A percentile compares a stretch with the other conserved stretches of the same genome.
phyloP scores from a whole-genome alignment of 257 asterid species.

The Petunia axillaris region DNA sequence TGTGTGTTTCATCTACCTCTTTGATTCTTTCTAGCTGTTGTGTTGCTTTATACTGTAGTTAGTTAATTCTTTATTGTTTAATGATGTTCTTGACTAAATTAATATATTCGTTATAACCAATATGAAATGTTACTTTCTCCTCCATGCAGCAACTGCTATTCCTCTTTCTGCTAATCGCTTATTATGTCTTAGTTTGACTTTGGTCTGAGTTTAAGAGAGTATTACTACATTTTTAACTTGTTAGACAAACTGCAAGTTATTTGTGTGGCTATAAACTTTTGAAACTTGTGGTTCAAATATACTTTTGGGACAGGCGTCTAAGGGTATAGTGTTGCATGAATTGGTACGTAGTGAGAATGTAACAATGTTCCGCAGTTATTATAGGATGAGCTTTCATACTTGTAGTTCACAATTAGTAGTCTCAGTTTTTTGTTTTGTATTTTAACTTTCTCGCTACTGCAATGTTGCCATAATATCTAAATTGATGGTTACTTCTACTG shows the following conservation, averaged over 20 bases:
- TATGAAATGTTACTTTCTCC: background rate
- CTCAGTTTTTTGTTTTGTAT: background rate
- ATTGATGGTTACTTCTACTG: background rate
- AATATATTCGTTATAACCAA: background rate
- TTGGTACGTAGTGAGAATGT: too few species aligned
- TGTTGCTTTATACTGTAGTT: background rate
- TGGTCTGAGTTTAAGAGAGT: too few species aligned
- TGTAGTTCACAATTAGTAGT: background rate
- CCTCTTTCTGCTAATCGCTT: background rate
- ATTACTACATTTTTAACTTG: too few species aligned
- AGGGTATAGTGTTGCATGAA: too few species aligned
- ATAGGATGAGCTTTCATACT: background rate
- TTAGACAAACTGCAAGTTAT: too few species aligned
- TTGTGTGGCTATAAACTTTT: too few species aligned
- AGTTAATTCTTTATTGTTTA: background rate
- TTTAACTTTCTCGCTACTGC: background rate
- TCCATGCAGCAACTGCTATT: background rate
- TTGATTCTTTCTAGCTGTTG: background rate
- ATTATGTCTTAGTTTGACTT: too few species aligned
- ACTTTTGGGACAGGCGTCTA: too few species aligned
- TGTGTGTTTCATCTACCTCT: background rate
- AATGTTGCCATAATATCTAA: background rate
- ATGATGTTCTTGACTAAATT: background rate
- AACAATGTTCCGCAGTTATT: background rate
- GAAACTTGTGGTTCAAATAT: too few species aligned